Conservation (phyloP, 768 basidiomycete genomes). For the Pleurotus ostreatus region DNA sequence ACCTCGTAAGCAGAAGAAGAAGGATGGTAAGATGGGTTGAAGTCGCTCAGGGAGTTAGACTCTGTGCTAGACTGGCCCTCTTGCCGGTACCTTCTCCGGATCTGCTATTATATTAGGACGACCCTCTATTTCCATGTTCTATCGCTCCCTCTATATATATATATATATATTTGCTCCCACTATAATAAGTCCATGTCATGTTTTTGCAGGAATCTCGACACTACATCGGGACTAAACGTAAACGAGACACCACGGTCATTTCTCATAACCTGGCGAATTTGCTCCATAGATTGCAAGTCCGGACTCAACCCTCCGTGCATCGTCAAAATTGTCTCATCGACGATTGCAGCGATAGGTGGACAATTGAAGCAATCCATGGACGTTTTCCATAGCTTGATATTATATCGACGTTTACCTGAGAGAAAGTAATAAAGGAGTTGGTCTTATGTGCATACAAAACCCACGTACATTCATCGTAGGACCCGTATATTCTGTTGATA, state of each 20-base stretch:
- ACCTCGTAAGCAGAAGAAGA: no score
- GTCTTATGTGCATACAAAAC: not conserved
- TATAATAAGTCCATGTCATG: slow-evolving; percentile 99
- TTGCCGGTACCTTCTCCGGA: no score
- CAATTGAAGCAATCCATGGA: slow-evolving; percentile 99
- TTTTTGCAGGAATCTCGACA: slow-evolving; percentile 96
- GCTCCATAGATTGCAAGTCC: slow-evolving; percentile 98
- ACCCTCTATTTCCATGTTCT: no score
- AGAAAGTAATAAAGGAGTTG: slow-evolving; percentile 6
- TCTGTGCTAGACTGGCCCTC: no score
- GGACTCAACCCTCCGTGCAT: slow-evolving; percentile 99
- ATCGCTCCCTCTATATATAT: no score
- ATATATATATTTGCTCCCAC: no score
- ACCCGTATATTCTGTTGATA: no score
- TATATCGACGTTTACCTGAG: slow-evolving; percentile 97
- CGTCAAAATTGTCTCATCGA: slow-evolving; percentile 99
- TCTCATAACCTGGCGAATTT: slow-evolving; percentile 98
- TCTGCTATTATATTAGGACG: no score
- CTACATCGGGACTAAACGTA: slow-evolving; percentile 98
- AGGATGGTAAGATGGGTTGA: no score
- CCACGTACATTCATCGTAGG: slow-evolving; percentile 25
- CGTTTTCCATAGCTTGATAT: slow-evolving; percentile 99
- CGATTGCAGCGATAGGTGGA: slow-evolving; percentile 97
- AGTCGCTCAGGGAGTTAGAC: no score
- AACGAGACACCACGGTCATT: slow-evolving; percentile 99